Conservation (phyloP, 176 grass and related monocot genomes). For the Carex scoparia region DNA sequence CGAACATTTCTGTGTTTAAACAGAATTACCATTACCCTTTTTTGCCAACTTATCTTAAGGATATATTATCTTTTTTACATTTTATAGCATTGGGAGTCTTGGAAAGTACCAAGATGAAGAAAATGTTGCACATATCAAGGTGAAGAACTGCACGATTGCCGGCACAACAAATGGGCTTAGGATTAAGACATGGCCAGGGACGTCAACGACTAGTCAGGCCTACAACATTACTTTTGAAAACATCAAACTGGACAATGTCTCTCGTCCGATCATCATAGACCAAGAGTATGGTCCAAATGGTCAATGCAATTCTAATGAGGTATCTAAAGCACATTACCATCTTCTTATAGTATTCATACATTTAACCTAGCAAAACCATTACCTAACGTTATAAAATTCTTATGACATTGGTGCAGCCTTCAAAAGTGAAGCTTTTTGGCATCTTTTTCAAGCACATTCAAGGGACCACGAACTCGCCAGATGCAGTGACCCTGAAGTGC, state of each 20-base stretch:
- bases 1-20: neutral
- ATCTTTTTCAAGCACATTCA: conserved; percentile 25
- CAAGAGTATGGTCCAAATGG: conserved; percentile 34
- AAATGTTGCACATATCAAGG: conserved; percentile 28
- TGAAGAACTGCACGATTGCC: conserved; percentile 33
- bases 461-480: conserved; percentile 23
- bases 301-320: conserved; percentile 20
- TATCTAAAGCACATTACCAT: neutral
- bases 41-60: neutral
- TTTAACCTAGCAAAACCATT: neutral
- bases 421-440: conserved; percentile 29
- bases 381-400: neutral
- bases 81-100: conserved; percentile 34
- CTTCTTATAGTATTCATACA: neutral
- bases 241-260: conserved; percentile 34
- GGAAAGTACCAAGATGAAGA: conserved; percentile 39
- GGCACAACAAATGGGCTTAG: conserved; percentile 36
- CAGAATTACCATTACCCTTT: neutral
- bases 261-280: conserved; percentile 37
- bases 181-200: conserved; percentile 47
- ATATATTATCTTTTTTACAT: neutral
- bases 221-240: conserved; percentile 36
- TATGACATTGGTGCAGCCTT: conserved; percentile 25
- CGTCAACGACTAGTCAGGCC: conserved; percentile 23
- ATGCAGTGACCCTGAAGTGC: conserved; percentile 26